A percentile compares a stretch with the other conserved stretches of the same genome.
Evolutionary conservation across 331 rosid genomes (phyloP).

Genomic region (Rhamnella rubrinervis): DNA sequence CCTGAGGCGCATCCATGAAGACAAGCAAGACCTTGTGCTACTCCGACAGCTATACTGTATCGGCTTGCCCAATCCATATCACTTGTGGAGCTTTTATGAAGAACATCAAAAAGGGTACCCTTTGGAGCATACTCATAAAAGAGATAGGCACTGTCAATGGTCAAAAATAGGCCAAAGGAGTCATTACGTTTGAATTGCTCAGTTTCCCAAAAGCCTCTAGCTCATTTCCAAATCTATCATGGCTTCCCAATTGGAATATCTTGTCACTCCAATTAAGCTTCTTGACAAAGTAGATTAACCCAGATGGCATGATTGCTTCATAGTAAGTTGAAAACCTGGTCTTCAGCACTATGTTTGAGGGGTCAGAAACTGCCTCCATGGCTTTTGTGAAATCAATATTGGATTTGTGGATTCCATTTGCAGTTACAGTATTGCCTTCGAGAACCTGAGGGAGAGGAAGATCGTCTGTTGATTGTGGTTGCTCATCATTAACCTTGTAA

Average conservation of each 20-base stretch:
- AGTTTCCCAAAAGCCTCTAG: slow-evolving; percentile 65
- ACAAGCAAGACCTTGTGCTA: slow-evolving; percentile 87
- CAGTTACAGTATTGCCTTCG: slow-evolving; percentile 51
- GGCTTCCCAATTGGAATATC: slow-evolving; percentile 58
- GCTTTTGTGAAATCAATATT: slow-evolving; percentile 72
- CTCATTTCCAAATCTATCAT: slow-evolving; percentile 52
- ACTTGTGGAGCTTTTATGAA: slow-evolving; percentile 53
- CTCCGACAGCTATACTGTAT: slow-evolving; percentile 85
- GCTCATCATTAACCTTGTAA: slow-evolving; percentile 45
- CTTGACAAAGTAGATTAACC: slow-evolving; percentile 72
- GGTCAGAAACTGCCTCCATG: slow-evolving; percentile 59
- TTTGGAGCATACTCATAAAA: slow-evolving; percentile 68
- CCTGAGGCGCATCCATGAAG: slow-evolving; percentile 69
- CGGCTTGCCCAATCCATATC: slow-evolving; percentile 85
- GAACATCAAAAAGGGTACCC: slow-evolving; percentile 71
- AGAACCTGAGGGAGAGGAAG: slow-evolving; percentile 43
- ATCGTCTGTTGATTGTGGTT: slow-evolving; percentile 39
- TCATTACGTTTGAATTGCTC: slow-evolving; percentile 91
- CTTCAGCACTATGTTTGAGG: slow-evolving; percentile 59
- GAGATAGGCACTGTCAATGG: slow-evolving; percentile 63
- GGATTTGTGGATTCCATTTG: slow-evolving; percentile 66
- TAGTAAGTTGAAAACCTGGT: slow-evolving; percentile 85
- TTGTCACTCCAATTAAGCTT: slow-evolving; percentile 83
- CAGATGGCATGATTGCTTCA: slow-evolving; percentile 71
- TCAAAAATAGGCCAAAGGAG: slow-evolving; percentile 73